Conservation (phyloP, 2,329 filamentous ascomycete species). For the Fusarium sp. region DNA sequence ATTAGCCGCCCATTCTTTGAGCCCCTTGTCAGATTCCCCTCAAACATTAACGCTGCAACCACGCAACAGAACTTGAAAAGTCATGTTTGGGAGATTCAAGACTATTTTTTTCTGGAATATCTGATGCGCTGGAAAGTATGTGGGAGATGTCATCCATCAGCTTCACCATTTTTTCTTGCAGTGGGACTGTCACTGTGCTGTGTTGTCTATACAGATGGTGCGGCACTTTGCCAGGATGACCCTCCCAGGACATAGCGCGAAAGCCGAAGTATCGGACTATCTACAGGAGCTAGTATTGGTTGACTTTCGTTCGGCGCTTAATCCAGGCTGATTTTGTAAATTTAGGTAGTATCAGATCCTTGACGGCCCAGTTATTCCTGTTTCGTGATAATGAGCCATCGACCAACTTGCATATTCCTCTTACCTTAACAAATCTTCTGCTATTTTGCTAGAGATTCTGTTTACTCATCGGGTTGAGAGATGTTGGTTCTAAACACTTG, state of each 20-base stretch:
- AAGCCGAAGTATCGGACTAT: background rate
- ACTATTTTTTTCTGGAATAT: background rate
- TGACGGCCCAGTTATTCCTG: slow-evolving; percentile 24
- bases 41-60: background rate
- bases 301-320: slow-evolving; percentile 11
- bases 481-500: slow-evolving; percentile 22
- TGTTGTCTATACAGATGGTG: slow-evolving; percentile 7
- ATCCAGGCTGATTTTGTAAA: background rate
- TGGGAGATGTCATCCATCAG: background rate
- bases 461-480: background rate
- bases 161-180: background rate
- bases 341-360: slow-evolving; percentile 6
- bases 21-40: background rate
- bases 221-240: slow-evolving; percentile 11
- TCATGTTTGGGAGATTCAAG: background rate
- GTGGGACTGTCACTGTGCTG: background rate
- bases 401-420: slow-evolving; percentile 33
- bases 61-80: background rate
- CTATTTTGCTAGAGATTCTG: slow-evolving; percentile 13
- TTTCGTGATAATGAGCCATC: slow-evolving; percentile 26
- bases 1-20: slow-evolving; percentile 15
- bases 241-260: background rate
- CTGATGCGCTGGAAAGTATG: background rate
- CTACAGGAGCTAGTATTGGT: slow-evolving; percentile 2
- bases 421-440: slow-evolving; percentile 20